These are phyloP conservation scores for Sicyos edulis DNA, from an alignment of 306 rosid species.

Conservation along the genomic window DNA sequence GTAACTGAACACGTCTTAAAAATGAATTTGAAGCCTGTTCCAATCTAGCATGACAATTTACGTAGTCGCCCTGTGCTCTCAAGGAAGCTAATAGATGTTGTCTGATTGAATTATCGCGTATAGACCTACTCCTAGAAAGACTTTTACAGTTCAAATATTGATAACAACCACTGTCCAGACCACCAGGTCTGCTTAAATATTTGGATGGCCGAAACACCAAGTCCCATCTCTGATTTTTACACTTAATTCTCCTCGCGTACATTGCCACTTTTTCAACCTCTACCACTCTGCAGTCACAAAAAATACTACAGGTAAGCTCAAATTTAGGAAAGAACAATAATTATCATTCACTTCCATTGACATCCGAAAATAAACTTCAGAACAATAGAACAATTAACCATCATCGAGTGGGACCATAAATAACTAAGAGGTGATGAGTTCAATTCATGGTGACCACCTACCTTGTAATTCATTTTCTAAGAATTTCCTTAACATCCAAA, in stretches of 20 bases:
- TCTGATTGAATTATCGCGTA: conserved; percentile 37
- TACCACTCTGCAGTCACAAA: conserved; percentile 14
- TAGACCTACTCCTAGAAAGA: conserved; percentile 25
- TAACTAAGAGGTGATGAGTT: too few relatives aligned
- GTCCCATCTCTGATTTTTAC: conserved; percentile 61
- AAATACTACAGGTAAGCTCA: not conserved
- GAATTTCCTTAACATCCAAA: too few relatives aligned
- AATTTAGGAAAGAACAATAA: not conserved
- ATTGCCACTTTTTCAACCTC: conserved; percentile 43
- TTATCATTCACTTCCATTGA: not conserved
- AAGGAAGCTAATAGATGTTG: conserved; percentile 36
- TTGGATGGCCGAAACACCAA: conserved; percentile 50
- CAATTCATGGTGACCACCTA: too few relatives aligned
- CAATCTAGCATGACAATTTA: conserved; percentile 31
- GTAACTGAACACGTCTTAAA: conserved; percentile 43
- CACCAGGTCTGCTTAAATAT: conserved; percentile 38
- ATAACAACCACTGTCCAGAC: conserved; percentile 27
- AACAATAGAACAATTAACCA: not conserved
- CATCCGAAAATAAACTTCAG: not conserved
- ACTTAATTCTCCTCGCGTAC: conserved; percentile 69
- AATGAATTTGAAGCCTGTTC: conserved; percentile 27
- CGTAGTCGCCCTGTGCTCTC: conserved; percentile 27
- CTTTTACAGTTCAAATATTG: conserved; percentile 34
- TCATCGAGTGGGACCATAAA: too few relatives aligned
- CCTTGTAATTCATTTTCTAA: too few relatives aligned